Evolutionary conservation across 371 early-diverging fungal species (phyloP), one percentile per base, ranked within the genome.

Genomic region (Apophysomyces sp.): DNA sequence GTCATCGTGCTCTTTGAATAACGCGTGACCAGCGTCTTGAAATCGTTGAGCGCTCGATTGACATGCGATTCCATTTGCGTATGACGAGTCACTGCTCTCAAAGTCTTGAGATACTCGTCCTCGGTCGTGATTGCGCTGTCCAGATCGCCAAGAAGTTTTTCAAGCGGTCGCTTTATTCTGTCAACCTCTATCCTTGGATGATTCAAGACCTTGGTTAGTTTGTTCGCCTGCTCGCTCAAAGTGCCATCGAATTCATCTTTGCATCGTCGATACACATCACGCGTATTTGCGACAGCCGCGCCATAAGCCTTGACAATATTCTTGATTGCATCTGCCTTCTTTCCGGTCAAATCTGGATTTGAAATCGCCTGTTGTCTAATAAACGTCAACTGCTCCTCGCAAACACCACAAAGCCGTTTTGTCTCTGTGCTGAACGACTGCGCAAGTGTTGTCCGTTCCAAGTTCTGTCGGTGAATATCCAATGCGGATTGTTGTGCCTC

Each of bases 321-420:
- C 8, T 76, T 68, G 36, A 78, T 74, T 0, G 76, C 52, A 2
- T 76, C 68, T 0, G 67, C 34, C 29, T 72, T 77, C 44, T 78
- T 78, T 12, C 74, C 63, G 5, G 69, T 65, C 16, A 73, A 56
- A n/a, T 69, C 74, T 5, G 79, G 79, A 54, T 70, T 76, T 11
- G 71, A 57, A n/a, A 26, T 61, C 1, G 74, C 61, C 55, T 76
- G 79, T 41, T 78, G 79, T 51, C 66, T 67, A 16, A 78, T 66
- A 55, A 72, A 74, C 0, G 67, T 34, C 2, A 76, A 63, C 40
- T 78, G 79, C 27, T 78, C 79, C 49, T 78, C 79, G n/a, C 76
- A 73, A 0, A 65, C 21, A 11, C 61, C 63, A 28, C 68, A 60
- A 0, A 70, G 63, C 18, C 66, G 69, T 4, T 60, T 57, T 0